Evolutionary conservation across 805 yeast species (phyloP), one percentile per base, ranked within the genome.

Genomic region (Maudiozyma turicensis): DNA sequence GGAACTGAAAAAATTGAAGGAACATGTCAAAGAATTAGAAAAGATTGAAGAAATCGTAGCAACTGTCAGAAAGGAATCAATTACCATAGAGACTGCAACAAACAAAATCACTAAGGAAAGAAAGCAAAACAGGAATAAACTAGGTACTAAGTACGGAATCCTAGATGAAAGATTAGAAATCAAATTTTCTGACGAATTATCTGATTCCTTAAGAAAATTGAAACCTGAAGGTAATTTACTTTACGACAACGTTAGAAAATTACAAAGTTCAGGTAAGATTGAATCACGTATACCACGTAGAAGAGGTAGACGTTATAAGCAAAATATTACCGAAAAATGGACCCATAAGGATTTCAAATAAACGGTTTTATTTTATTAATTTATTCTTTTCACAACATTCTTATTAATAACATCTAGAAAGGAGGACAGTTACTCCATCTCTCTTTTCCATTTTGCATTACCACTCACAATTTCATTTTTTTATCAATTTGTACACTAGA

Each of bases 141-240:
- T 73, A 43, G 75, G 80, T 46, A 67, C 78, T 8, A 75, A 70
- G 52, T 70, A 73, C 52, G 69, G 74, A 14, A 71, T 81, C 10
- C 58, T 73, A 37, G 74, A 74, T 35, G 72, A 72, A 20, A 70
- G 73, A 9, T 55, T 81, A 38, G 84, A 91, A 58, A 84, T 93
- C 30, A 91, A 93, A 68, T 76, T 93, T 47, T 79, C 95, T 29
- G 91, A 87, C 61, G 99, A 93, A 67, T 74, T 93, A 54, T 80
- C 84, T 34, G 95, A 86, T 58, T 86, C 95, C 13, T 72, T 93
- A 58, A 79, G 96, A 65, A 78, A 81, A 53, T 71, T 93, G 61
- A 86, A 79, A 62, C 93, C 98, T 0, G 99, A 93, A 70, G 98
- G 98, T 14, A 86, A 84, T 63, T 69, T 87, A 50, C 72, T 88